Evolutionary conservation across 108 stramenopile species (phyloP).

Genomic region (Cyclostephanos tholiformis): DNA sequence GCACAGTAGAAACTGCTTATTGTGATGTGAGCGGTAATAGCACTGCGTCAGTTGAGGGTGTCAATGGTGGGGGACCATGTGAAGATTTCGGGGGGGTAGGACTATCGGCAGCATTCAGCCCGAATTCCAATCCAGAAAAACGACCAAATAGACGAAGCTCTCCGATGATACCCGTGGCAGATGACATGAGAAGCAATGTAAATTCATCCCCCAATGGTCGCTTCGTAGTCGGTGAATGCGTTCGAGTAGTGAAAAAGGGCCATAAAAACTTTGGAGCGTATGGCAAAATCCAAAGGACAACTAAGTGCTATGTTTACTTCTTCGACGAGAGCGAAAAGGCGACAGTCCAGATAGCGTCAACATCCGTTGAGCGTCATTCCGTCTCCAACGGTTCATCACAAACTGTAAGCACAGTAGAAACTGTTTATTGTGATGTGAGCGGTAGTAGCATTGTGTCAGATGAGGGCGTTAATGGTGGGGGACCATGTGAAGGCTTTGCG

Average conservation of each 20-base stretch:
- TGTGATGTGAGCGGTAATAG: no score
- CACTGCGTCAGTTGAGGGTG: no score
- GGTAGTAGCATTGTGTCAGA: background rate
- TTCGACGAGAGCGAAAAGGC: background rate
- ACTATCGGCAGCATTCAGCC: no score
- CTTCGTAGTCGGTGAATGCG: background rate
- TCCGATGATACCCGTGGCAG: background rate
- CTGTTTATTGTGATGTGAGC: background rate
- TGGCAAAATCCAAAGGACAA: background rate
- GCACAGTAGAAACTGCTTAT: background rate
- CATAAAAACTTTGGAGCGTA: background rate
- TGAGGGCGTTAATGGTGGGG: background rate
- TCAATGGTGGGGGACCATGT: no score
- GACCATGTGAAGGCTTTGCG: background rate
- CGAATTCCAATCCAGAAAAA: no score
- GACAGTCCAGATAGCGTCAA: conserved; percentile 5
- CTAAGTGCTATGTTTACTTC: conserved; percentile 11
- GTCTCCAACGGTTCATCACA: background rate
- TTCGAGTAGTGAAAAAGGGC: background rate
- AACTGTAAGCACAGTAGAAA: background rate
- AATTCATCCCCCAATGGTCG: background rate
- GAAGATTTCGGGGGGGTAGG: no score
- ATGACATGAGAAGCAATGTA: background rate
- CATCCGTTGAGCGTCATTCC: background rate
- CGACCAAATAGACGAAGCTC: background rate